Percentiles rank a stretch among this genome's conserved stretches.
Evolutionary conservation across 257 asterid genomes (phyloP).

Genomic region (Paulownia fortunei): DNA sequence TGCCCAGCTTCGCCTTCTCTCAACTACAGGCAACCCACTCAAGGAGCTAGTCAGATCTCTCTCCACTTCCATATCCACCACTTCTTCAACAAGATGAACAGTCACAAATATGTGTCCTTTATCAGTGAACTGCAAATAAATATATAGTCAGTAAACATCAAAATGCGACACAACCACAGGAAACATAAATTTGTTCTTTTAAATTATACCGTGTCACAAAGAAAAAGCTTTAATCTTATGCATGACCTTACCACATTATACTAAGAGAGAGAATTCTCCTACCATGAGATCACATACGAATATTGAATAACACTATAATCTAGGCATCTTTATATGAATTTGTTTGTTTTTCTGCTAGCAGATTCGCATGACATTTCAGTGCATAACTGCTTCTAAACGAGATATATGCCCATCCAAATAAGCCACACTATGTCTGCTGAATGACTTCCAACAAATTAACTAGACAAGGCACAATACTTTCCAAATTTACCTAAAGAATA

Average conservation of each 20-base stretch:
- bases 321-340: too few species aligned
- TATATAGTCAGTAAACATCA: constrained; percentile 5
- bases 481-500: not conserved
- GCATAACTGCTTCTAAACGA: not conserved
- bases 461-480: not conserved
- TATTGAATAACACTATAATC: not conserved
- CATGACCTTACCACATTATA: not conserved
- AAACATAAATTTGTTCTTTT: not conserved
- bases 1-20: constrained; percentile 75
- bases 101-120: constrained; percentile 90
- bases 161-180: not conserved
- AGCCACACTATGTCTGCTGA: not conserved
- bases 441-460: not conserved
- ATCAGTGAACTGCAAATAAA: constrained; percentile 80
- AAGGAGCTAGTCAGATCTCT: constrained; percentile 52
- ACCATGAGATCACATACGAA: not conserved
- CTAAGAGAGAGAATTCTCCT: not conserved
- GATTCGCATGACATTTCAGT: not conserved
- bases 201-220: not conserved
- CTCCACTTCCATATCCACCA: constrained; percentile 48
- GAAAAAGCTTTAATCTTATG: not conserved
- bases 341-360: not conserved
- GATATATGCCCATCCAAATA: not conserved
- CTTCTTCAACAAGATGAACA: constrained; percentile 85
- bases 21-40: constrained; percentile 84